Percentiles rank a stretch among this genome's conserved stretches.
phyloP scores from a whole-genome alignment of 179 eudicot genomes.

The Dionaea muscipula region DNA sequence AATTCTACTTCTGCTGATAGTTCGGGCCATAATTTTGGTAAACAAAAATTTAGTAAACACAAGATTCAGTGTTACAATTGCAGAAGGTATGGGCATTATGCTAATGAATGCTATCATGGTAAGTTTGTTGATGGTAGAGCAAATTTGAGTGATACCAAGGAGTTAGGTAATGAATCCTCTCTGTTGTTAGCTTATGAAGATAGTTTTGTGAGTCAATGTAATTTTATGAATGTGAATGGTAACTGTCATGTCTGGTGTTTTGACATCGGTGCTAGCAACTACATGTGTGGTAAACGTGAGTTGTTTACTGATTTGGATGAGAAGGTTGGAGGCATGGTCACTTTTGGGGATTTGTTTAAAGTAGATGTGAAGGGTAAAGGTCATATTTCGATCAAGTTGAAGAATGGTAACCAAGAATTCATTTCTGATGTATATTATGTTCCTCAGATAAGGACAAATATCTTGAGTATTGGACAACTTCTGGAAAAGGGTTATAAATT shows the following conservation, averaged over 20 bases:
- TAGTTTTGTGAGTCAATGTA: neutral
- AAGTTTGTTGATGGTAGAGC: too few relatives aligned
- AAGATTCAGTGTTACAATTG: neutral
- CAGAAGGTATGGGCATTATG: too few relatives aligned
- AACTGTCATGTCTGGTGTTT: constrained; percentile 6
- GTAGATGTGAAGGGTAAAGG: constrained; percentile 10
- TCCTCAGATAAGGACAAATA: constrained; percentile 8
- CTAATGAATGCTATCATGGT: too few relatives aligned
- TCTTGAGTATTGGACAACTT: constrained; percentile 13
- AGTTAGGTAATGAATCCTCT: too few relatives aligned
- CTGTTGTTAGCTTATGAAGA: too few relatives aligned
- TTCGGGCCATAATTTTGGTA: too few relatives aligned
- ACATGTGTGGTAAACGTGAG: constrained; percentile 8
- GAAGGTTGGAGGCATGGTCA: too few relatives aligned
- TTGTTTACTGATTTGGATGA: neutral
- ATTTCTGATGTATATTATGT: constrained; percentile 10
- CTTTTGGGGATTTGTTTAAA: too few relatives aligned
- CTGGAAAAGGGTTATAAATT: constrained; percentile 11
- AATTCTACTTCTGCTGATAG: neutral
- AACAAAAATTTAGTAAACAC: neutral
- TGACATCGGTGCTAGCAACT: constrained; percentile 16
- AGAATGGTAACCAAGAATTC: constrained; percentile 6
- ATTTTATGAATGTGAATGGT: neutral
- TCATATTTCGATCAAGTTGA: constrained; percentile 6
- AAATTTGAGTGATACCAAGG: too few relatives aligned